Evolutionary conservation across 1,139 yeast genomes (phyloP), one percentile per base, ranked within the genome.

Genomic region (Hansenula anomala): DNA sequence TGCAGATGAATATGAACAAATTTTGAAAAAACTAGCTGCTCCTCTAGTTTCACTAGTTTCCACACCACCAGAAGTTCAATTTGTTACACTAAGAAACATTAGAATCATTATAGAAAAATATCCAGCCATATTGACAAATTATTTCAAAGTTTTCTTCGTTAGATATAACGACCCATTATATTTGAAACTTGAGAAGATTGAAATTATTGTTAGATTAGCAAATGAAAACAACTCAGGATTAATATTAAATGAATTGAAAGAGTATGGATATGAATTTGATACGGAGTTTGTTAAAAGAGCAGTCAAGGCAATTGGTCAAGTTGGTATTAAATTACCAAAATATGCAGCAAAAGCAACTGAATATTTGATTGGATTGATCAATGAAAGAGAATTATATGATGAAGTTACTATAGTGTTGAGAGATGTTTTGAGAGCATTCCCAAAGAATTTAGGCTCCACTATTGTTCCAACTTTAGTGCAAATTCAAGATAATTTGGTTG

Each of bases 101-200:
- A 74, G 96, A 60, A 83, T 94, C 51, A 80, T 94, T 36, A 71
- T 92, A 49, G 96, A 92, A 58, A 85, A 86, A 58, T 88, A 87
- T 60, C 97, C 98, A 5, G 73, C 71, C 40, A 72, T 92, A 30
- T 71, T 92, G 47, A 72, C 84, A 24, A 80, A 80, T 47, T 97
- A 92, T 58, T 69, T 90, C 53, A 74, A 96, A 48, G 95, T 92
- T 9, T 94, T 94, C 55, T 94, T 88, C 67, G 81, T 92, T 56
- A 89, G 89, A 59, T 92, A 89, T 66, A 87, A 89, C 48, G 99
- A 94, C 62, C 98, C 98, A 14, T 71, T 90, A 37, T 94, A 94
- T 59, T 73, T 94, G 51, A 94, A 94, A 61, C 71, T 92, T 50
- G 98, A 92, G 56, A 94, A 94, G 59, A 70, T 94, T 45, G 97